Evolutionary conservation across 164 flowering plant species (phyloP).

Genomic region (Kingdonia uniflora): DNA sequence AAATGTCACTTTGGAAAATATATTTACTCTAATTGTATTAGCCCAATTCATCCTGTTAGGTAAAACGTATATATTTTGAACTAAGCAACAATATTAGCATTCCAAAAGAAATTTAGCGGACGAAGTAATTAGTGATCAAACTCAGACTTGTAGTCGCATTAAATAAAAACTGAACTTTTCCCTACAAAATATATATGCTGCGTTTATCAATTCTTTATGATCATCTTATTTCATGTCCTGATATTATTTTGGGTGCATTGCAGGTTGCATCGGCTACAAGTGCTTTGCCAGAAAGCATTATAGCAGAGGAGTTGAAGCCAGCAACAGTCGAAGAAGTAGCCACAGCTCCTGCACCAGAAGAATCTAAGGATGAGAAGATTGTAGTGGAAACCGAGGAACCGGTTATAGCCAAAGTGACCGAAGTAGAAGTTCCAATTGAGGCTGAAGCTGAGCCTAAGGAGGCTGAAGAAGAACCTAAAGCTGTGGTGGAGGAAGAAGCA

Average conservation of each 20-base stretch:
- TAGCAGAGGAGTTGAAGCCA: background rate
- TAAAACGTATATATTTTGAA: too few species aligned
- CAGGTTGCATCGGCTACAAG: background rate
- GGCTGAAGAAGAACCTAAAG: background rate
- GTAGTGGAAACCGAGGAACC: background rate
- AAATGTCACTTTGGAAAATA: too few species aligned
- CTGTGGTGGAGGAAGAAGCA: background rate
- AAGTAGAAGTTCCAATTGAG: background rate
- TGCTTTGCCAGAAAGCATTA: background rate
- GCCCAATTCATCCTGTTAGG: too few species aligned
- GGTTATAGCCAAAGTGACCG: background rate
- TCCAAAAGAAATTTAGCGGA: too few species aligned
- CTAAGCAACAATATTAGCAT: too few species aligned
- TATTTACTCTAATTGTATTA: too few species aligned
- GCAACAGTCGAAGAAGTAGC: background rate
- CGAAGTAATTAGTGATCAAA: too few species aligned
- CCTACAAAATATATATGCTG: too few species aligned
- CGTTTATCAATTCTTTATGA: too few species aligned
- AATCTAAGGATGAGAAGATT: background rate
- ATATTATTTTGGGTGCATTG: background rate
- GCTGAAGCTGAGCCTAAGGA: slow-evolving; percentile 1
- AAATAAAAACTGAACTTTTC: too few species aligned
- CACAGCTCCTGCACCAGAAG: background rate
- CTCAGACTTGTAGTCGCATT: too few species aligned
- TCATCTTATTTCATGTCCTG: too few species aligned